phyloP scores from a whole-genome alignment of 1,139 yeast species.

The Debaryomycetaceae sp. region DNA sequence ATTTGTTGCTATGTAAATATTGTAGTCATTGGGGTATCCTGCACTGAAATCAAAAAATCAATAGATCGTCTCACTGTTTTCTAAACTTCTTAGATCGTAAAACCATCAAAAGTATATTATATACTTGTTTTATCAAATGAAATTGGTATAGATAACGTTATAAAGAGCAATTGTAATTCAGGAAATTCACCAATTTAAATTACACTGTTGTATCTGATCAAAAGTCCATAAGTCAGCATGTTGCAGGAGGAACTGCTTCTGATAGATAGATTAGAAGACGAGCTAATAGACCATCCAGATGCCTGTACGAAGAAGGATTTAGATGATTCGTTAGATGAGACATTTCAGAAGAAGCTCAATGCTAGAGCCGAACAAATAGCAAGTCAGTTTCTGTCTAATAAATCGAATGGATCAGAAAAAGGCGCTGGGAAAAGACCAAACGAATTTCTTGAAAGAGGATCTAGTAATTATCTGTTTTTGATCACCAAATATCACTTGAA shows the following conservation, averaged over 20 bases:
- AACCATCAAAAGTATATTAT: too few species aligned
- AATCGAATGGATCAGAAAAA: background rate
- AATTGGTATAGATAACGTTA: too few species aligned
- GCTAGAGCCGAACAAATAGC: conserved; percentile 44
- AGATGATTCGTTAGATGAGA: conserved; percentile 36
- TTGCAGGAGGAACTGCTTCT: conserved; percentile 38
- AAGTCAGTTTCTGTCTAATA: conserved; percentile 7
- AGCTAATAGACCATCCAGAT: conserved; percentile 47
- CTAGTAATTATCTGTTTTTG: conserved; percentile 24
- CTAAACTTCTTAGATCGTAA: too few species aligned
- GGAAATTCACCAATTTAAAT: too few species aligned
- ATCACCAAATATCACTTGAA: conserved; percentile 39
- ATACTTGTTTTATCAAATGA: too few species aligned
- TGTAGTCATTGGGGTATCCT: too few species aligned
- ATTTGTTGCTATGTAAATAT: too few species aligned
- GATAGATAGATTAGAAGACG: conserved; percentile 47
- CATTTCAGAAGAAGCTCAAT: conserved; percentile 44
- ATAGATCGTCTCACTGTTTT: too few species aligned
- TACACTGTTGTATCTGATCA: too few species aligned
- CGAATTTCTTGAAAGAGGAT: background rate
- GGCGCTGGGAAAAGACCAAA: conserved; percentile 3
- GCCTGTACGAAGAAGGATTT: conserved; percentile 33
- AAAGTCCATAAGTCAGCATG: too few species aligned
- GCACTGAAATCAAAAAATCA: too few species aligned
- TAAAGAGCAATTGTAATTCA: too few species aligned